Base-by-base conservation (phyloP, 495 filamentous ascomycete genomes). In the Penicillium verhagenii region DNA sequence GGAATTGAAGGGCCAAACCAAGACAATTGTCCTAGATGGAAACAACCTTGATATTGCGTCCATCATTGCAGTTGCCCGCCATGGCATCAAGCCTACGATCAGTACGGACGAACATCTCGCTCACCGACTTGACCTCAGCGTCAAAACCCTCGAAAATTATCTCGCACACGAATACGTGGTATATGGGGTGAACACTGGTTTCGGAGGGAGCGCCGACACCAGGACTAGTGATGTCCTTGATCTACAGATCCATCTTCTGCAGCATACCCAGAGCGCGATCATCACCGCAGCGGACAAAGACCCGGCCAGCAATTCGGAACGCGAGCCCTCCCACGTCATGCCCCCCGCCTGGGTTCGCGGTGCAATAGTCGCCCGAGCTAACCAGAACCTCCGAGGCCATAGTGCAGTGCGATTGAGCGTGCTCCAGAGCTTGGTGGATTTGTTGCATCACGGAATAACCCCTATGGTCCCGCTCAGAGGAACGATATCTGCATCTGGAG, bases 401-500 rank as follows among this genome's bases (percentile, higher is more conserved):
- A 84, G 79, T 2, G 83, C 76, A 1, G 79, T 87, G 8, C 72
- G 78, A 19, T 40, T 76, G 16, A 57, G 59, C 8, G 72, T 83
- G 8, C 71, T 87, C 23, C 59, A 81, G 28, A 58, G 69, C 16
- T 57, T 86, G 19, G 57, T 75, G 45, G 64, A 66, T 8, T 65
- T 87, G 10, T 59, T 53, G 10, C 16, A 23, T 33, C 77, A 75
- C 9, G 80, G 61, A 3, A 76, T 78, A 19, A 81, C 72, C 5
- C 75, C 73, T 45, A 80, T 79, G 1, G 63, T 67, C 5, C 77
- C 77, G 35, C 67, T 66, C 6, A 24, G 50, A 18, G 86, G 87
- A 4, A 83, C 76, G 46, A 84, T 90, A 20, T 89, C 86, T 9
- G 85, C 85, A 2, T 88, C 85, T 0, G 86, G 86, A 0, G 86